Evolutionary conservation across 345 rosid genomes (phyloP).

Genomic region (Stellera chamaejasme): DNA sequence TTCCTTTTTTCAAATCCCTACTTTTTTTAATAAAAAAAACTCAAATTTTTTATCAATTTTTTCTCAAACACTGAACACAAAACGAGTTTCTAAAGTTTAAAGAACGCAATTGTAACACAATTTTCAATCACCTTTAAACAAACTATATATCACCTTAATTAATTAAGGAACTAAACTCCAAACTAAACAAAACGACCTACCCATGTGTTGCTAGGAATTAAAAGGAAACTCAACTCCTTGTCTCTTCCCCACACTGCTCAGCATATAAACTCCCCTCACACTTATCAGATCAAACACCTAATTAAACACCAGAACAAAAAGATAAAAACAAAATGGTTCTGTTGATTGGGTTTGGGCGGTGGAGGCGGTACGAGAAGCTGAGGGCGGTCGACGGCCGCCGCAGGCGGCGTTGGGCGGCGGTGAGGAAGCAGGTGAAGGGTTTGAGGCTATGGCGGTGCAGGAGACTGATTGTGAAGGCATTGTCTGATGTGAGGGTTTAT

Average conservation of each 20-base stretch:
- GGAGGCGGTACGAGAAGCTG: slow-evolving; percentile 35
- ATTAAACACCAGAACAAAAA: background rate
- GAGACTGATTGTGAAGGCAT: slow-evolving; percentile 39
- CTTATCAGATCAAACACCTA: background rate
- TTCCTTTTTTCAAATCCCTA: too few relatives aligned
- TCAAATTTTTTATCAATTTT: too few relatives aligned
- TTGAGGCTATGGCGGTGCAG: slow-evolving; percentile 44
- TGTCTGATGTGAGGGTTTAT: slow-evolving; percentile 40
- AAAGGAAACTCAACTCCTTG: background rate
- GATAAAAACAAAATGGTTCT: slow-evolving; percentile 6
- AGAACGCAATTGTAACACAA: too few relatives aligned
- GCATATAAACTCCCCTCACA: background rate
- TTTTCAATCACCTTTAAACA: too few relatives aligned
- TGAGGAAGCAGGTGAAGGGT: slow-evolving; percentile 44
- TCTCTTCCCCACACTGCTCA: background rate
- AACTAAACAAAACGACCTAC: too few relatives aligned
- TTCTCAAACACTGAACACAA: too few relatives aligned
- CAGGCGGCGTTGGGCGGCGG: slow-evolving; percentile 25
- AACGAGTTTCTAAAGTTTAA: too few relatives aligned
- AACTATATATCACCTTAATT: too few relatives aligned
- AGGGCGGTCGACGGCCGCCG: slow-evolving; percentile 7
- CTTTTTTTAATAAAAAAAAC: too few relatives aligned
- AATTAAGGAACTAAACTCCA: too few relatives aligned
- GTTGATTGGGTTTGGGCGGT: slow-evolving; percentile 5
- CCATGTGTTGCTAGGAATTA: slow-evolving; percentile 18